phyloP scores from a whole-genome alignment of 805 yeast genomes.

The Zygosaccharomyces gambellarensis region DNA sequence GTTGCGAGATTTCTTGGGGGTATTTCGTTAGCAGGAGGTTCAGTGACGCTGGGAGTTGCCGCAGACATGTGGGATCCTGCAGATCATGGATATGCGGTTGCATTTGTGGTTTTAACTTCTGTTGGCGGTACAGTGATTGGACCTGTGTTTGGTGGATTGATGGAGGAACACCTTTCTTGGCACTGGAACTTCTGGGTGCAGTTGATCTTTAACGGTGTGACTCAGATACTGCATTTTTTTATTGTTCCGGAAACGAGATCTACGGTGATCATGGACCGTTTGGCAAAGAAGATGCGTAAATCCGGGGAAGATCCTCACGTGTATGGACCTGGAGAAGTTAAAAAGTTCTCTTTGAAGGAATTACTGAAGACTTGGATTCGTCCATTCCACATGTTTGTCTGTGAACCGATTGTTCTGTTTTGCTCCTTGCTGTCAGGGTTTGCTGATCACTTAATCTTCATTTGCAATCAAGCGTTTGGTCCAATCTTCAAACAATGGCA shows the following conservation, averaged over 20 bases:
- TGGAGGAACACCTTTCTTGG: slow-evolving; percentile 9
- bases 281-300: slow-evolving; percentile 4
- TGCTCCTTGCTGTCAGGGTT: slow-evolving; percentile 8
- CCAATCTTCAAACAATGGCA: slow-evolving; percentile 8
- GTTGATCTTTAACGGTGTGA: slow-evolving; percentile 8
- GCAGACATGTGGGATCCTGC: slow-evolving; percentile 9
- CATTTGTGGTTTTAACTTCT: slow-evolving; percentile 4
- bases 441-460: slow-evolving; percentile 8
- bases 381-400: slow-evolving; percentile 7
- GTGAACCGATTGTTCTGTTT: slow-evolving; percentile 8
- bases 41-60: slow-evolving; percentile 7
- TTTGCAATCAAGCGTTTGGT: slow-evolving; percentile 8
- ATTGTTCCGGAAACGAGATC: slow-evolving; percentile 8
- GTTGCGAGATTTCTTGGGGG: slow-evolving; percentile 9
- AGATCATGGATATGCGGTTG: slow-evolving; percentile 9
- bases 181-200: slow-evolving; percentile 10
- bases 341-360: not conserved
- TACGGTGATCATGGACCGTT: slow-evolving; percentile 4
- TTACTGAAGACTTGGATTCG: slow-evolving; percentile 4
- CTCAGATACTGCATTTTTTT: slow-evolving; percentile 6
- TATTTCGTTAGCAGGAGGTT: slow-evolving; percentile 7
- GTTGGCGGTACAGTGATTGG: slow-evolving; percentile 8
- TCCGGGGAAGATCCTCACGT: slow-evolving; percentile 6
- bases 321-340: slow-evolving; percentile 6
- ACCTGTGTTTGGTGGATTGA: slow-evolving; percentile 7